These are phyloP conservation scores for Candida labiduridarum DNA, from an alignment of 1,139 yeast genomes.

Conservation along the genomic window DNA sequence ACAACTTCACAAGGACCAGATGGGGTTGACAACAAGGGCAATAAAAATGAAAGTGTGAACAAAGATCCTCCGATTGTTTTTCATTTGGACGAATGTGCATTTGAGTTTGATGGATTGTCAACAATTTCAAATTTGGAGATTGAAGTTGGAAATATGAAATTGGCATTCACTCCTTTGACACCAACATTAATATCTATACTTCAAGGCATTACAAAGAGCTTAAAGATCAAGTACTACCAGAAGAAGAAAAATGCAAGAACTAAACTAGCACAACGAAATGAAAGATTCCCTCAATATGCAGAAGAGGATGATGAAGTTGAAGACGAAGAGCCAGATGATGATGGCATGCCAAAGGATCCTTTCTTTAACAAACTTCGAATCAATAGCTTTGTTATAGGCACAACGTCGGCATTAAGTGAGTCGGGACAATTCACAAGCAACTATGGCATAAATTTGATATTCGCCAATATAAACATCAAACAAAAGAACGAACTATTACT, in stretches of 20 bases:
- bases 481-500: slow-evolving; percentile 43
- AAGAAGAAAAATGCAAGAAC: slow-evolving; percentile 22
- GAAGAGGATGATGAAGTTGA: slow-evolving; percentile 19
- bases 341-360: slow-evolving; percentile 16
- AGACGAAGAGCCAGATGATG: slow-evolving; percentile 16
- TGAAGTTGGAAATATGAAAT: slow-evolving; percentile 44
- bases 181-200: slow-evolving; percentile 38
- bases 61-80: slow-evolving; percentile 23
- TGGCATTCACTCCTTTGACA: slow-evolving; percentile 43
- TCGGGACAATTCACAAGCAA: slow-evolving; percentile 42
- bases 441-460: slow-evolving; percentile 28
- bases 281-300: slow-evolving; percentile 35
- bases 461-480: slow-evolving; percentile 38
- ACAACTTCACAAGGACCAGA: slow-evolving; percentile 11
- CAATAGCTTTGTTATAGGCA: slow-evolving; percentile 35
- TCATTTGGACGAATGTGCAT: slow-evolving; percentile 36
- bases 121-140: slow-evolving; percentile 49
- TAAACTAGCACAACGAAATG: slow-evolving; percentile 11
- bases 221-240: slow-evolving; percentile 36
- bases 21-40: slow-evolving; percentile 12
- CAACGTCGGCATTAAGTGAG: slow-evolving; percentile 45
- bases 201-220: slow-evolving; percentile 32
- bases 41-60: slow-evolving; percentile 4
- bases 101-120: slow-evolving; percentile 56
- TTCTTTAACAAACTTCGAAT: slow-evolving; percentile 39